Evolutionary conservation across 2,329 filamentous ascomycete genomes (phyloP).

Genomic region (Myriangium duriaei): DNA sequence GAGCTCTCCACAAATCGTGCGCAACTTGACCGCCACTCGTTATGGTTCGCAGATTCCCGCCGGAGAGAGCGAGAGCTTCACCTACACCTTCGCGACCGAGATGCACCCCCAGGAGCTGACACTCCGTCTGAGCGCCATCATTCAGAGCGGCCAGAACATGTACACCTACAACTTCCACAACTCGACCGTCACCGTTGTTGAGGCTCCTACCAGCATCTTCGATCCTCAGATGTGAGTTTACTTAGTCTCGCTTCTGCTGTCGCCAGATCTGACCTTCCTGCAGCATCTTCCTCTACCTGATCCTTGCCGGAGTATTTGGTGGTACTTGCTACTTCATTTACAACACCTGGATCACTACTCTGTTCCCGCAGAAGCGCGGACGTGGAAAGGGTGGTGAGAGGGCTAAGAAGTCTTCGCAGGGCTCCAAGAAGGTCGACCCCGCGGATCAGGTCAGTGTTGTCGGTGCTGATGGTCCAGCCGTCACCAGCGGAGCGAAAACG

Average conservation of each 20-base stretch:
- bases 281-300: slow-evolving; percentile 94
- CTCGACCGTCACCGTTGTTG: slow-evolving; percentile 72
- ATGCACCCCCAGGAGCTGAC: slow-evolving; percentile 84
- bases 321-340: slow-evolving; percentile 92
- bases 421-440: slow-evolving; percentile 55
- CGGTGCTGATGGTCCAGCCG: slow-evolving; percentile 57
- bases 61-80: slow-evolving; percentile 62
- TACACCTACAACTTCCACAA: slow-evolving; percentile 73
- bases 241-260: not conserved
- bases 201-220: slow-evolving; percentile 80
- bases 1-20: slow-evolving; percentile 48
- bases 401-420: slow-evolving; percentile 46
- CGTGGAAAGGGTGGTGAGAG: slow-evolving; percentile 53
- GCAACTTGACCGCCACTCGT: slow-evolving; percentile 69
- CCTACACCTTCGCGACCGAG: slow-evolving; percentile 78
- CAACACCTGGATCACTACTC: slow-evolving; percentile 90
- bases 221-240: slow-evolving; percentile 85
- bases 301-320: slow-evolving; percentile 66
- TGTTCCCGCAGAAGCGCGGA: slow-evolving; percentile 74
- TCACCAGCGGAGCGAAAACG: slow-evolving; percentile 55
- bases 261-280: slow-evolving; percentile 7
- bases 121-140: slow-evolving; percentile 62
- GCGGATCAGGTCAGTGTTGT: slow-evolving; percentile 48
- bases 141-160: slow-evolving; percentile 52
- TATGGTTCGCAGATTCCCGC: slow-evolving; percentile 64